Base-by-base conservation (phyloP, 768 basidiomycete species). In the Cyclocybe cylindracea region DNA sequence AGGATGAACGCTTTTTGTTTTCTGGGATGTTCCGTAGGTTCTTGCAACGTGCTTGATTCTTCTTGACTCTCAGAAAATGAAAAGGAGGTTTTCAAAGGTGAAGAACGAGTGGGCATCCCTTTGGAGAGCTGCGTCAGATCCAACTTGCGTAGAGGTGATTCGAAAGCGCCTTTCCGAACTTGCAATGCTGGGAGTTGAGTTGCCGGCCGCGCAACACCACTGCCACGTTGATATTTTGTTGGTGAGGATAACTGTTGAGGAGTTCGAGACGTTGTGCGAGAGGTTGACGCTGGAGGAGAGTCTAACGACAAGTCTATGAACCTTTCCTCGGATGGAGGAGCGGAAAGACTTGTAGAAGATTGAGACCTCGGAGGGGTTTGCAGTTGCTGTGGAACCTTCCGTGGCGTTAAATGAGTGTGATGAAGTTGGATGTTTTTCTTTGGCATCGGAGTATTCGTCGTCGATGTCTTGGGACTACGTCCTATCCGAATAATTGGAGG, bases 331-430 rank as follows among this genome's bases (percentile, higher is more conserved):
- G 29, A 32, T 14, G 57, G 59, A 16, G 55, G 56, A 10, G 43
- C 43, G 11, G 67, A 65, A 9, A 62, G 56, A 33, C 54, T 50
- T 16, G 66, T 64, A 31, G 66, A 66, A 3, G 69, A 68, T 2
- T 67, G 60, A 29, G 76, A 78, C 40, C 59, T 65, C 8, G 78
- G 77, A 34, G 76, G 77, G 2, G 76, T 77, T 46, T 71, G 63
- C 4, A 77, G 61, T 51, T 78, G 76, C 5, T 14, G 50, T 13
- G 43, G 34, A 19, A 19, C n/a, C 41, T 46, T 52, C 10, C n/a
- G 41, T 11, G 41, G 8, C 11, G 16, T 39, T 35, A 37, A 35
- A 14, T 13, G 18, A 14, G 38, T 14, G 24, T n/a, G 35, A 24
- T 31, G 32, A 34, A 7, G 39, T 5, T 18, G 33, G 19, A 11